phyloP scores from a whole-genome alignment of 2,329 filamentous ascomycete species.

The Sporothrix pallida region DNA sequence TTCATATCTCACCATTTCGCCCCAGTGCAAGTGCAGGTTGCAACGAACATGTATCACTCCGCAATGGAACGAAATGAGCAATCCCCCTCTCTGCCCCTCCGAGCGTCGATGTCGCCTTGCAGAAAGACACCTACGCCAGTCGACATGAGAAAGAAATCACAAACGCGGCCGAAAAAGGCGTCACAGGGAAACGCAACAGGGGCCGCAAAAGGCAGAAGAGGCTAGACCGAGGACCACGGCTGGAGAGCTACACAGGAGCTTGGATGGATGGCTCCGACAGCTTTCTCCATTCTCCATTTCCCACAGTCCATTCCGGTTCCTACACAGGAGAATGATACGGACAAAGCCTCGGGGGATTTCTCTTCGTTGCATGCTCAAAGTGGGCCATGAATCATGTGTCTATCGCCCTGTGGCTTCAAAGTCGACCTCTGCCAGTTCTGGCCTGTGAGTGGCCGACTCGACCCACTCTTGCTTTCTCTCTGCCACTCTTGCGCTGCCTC shows the following conservation, averaged over 20 bases:
- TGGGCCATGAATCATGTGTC: conserved; percentile 26
- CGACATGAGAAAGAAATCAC: neutral
- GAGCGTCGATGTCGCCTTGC: neutral
- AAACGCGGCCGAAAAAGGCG: neutral
- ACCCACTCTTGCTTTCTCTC: neutral
- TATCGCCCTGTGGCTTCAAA: neutral
- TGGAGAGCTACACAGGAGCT: neutral
- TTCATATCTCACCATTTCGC: neutral
- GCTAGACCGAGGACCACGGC: conserved; percentile 25
- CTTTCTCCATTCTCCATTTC: neutral
- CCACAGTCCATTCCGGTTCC: too few relatives aligned
- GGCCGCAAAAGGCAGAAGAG: neutral
- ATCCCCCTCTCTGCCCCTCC: neutral
- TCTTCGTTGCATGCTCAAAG: neutral
- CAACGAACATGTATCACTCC: conserved; percentile 17
- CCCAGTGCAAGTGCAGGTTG: neutral
- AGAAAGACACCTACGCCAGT: neutral
- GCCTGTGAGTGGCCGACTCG: conserved; percentile 1
- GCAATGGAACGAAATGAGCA: neutral
- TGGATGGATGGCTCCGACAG: conserved; percentile 15
- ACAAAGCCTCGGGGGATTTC: conserved; percentile 9
- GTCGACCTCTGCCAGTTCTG: neutral
- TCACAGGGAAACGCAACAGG: conserved; percentile 15
- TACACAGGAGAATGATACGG: neutral
- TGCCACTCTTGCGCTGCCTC: neutral